These are phyloP conservation scores for Trametes pubescens DNA, from an alignment of 1,284 basidiomycete genomes.

Conservation along the genomic window DNA sequence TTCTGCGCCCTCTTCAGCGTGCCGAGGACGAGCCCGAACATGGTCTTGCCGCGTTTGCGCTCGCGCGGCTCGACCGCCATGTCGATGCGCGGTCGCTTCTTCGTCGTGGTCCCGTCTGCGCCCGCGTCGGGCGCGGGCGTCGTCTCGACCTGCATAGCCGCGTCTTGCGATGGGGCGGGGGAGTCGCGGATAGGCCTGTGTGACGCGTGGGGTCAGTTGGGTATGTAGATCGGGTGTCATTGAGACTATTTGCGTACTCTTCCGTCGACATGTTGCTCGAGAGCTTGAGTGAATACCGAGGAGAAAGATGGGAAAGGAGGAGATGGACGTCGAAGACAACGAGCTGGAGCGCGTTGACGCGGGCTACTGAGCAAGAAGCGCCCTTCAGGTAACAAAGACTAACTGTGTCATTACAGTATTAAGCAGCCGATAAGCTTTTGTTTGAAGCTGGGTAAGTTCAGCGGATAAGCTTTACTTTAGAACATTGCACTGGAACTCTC, in stretches of 20 bases:
- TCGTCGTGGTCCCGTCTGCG: conserved; percentile 43
- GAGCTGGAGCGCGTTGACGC: background rate
- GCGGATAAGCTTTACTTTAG: background rate
- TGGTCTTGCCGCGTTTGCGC: conserved; percentile 82
- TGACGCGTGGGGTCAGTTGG: background rate
- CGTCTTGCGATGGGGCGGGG: conserved; percentile 43
- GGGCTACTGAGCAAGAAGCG: background rate
- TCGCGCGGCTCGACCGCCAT: conserved; percentile 59
- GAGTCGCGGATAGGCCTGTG: conserved; percentile 30
- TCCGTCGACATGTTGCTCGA: conserved; percentile 56
- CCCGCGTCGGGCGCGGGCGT: conserved; percentile 37
- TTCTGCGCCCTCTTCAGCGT: conserved; percentile 85
- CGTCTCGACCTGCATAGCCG: conserved; percentile 40
- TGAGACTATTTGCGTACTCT: conserved; percentile 45
- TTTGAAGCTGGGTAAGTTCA: background rate
- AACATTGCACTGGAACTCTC: too few relatives aligned
- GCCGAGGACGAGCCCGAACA: conserved; percentile 82
- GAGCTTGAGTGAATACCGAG: background rate
- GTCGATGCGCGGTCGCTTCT: conserved; percentile 76
- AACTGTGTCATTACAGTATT: background rate
- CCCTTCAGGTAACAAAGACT: background rate
- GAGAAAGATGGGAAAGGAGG: conserved; percentile 16
- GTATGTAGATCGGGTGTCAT: background rate
- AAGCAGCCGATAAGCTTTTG: background rate
- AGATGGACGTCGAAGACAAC: conserved; percentile 24